Conservation (phyloP, 1,284 basidiomycete genomes). For the Somion occarium region DNA sequence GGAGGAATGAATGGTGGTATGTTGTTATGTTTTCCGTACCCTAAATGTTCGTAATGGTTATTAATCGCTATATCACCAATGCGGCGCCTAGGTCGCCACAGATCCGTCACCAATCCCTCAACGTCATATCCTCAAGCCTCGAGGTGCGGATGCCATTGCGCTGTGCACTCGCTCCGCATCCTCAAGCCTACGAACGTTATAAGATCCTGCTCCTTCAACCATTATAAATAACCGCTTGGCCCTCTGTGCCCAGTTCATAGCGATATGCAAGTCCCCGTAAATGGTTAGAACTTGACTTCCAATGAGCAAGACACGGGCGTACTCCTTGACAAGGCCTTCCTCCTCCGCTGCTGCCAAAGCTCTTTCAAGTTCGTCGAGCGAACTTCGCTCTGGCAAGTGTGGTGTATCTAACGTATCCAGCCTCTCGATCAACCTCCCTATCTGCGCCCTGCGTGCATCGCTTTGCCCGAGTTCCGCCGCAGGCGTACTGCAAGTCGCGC, state of each 20-base stretch:
- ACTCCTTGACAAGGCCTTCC: slow-evolving; percentile 8
- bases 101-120: background rate
- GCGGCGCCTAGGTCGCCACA: background rate
- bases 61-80: too few species aligned
- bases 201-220: slow-evolving; percentile 8
- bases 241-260: slow-evolving; percentile 8
- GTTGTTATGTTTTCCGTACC: too few species aligned
- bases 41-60: too few species aligned
- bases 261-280: slow-evolving; percentile 5
- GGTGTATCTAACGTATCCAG: background rate
- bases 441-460: slow-evolving; percentile 1
- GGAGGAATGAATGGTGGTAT: too few species aligned
- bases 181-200: background rate
- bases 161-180: slow-evolving; percentile 9
- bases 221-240: slow-evolving; percentile 7
- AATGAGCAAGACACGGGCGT: slow-evolving; percentile 7
- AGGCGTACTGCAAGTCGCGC: background rate
- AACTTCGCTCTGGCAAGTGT: slow-evolving; percentile 3
- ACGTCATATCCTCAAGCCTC: background rate
- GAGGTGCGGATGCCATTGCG: background rate
- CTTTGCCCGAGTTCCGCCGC: background rate
- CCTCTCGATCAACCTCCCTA: slow-evolving; percentile 1
- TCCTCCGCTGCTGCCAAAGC: slow-evolving; percentile 5
- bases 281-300: slow-evolving; percentile 13
- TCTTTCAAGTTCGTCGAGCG: slow-evolving; percentile 5